Percentiles rank a stretch among this genome's conserved stretches.
phyloP scores from a whole-genome alignment of 352 stramenopile genomes.

The Phytophthora litchii region DNA sequence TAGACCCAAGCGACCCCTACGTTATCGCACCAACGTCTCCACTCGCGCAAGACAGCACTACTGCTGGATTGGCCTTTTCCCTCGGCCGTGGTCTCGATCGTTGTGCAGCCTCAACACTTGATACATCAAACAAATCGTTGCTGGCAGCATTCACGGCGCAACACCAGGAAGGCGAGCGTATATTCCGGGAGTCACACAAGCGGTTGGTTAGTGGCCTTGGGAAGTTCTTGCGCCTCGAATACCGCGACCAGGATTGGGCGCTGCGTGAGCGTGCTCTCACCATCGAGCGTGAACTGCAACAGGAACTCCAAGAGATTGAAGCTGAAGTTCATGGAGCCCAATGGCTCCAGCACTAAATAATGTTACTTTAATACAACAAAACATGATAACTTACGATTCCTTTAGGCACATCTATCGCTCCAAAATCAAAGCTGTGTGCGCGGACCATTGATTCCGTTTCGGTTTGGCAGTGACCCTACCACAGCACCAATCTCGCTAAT shows the following conservation, averaged over 20 bases:
- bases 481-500: constrained; percentile 62
- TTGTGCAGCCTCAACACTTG: constrained; percentile 32
- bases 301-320: constrained; percentile 61
- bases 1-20: constrained; percentile 19
- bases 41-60: constrained; percentile 14
- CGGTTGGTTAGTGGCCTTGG: constrained; percentile 56
- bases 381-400: constrained; percentile 28
- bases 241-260: constrained; percentile 41
- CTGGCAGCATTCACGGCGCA: constrained; percentile 43
- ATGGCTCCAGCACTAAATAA: constrained; percentile 36
- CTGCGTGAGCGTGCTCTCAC: constrained; percentile 56
- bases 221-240: constrained; percentile 72
- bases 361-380: constrained; percentile 4
- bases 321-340: constrained; percentile 37
- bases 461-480: constrained; percentile 43
- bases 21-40: constrained; percentile 16
- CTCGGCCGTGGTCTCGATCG: constrained; percentile 28
- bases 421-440: constrained; percentile 48
- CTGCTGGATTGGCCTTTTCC: constrained; percentile 11
- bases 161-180: constrained; percentile 47
- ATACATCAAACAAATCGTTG: constrained; percentile 41
- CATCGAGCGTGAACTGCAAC: constrained; percentile 69
- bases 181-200: constrained; percentile 48
- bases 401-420: neutral
- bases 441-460: constrained; percentile 33